Percentiles rank a stretch among this genome's conserved stretches.
These are phyloP conservation scores for Xylariaceae sp. DNA, from an alignment of 2,329 filamentous ascomycete species.

Conservation along the genomic window DNA sequence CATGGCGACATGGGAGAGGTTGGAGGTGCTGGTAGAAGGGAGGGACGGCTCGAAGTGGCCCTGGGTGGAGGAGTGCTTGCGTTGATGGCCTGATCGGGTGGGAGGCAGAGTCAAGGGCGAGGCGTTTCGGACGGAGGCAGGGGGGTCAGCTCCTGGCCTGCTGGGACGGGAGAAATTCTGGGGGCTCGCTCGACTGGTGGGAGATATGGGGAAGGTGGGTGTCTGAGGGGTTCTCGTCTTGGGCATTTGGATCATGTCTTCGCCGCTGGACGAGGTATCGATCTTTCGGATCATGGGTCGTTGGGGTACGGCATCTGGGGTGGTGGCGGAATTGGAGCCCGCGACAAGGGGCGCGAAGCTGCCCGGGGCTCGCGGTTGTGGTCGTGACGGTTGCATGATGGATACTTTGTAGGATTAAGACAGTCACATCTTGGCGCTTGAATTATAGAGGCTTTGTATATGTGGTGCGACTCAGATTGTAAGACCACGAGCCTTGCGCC, in stretches of 20 bases:
- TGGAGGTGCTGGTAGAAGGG: slow-evolving; percentile 57
- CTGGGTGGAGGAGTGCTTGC: slow-evolving; percentile 69
- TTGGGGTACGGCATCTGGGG: slow-evolving; percentile 25
- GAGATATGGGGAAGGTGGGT: slow-evolving; percentile 47
- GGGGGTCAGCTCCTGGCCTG: slow-evolving; percentile 30
- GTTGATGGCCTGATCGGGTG: slow-evolving; percentile 32
- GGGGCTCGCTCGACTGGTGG: slow-evolving; percentile 42
- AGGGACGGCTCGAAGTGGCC: slow-evolving; percentile 73
- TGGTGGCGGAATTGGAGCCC: slow-evolving; percentile 18
- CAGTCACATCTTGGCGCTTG: too few species aligned
- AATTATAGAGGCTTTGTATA: too few species aligned
- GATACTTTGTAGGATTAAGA: too few species aligned
- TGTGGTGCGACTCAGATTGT: too few species aligned
- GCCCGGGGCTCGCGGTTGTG: slow-evolving; percentile 34
- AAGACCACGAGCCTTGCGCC: too few species aligned
- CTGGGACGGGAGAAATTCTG: slow-evolving; percentile 59
- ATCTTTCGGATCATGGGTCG: slow-evolving; percentile 40
- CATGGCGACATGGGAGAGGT: slow-evolving; percentile 48
- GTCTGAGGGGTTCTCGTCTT: slow-evolving; percentile 42
- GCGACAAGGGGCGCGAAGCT: slow-evolving; percentile 50
- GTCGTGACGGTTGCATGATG: slow-evolving; percentile 32
- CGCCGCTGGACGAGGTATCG: slow-evolving; percentile 44
- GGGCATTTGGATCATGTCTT: slow-evolving; percentile 43
- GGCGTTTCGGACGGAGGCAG: slow-evolving; percentile 35
- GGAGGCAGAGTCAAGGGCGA: slow-evolving; percentile 42